Conservation (phyloP, 2,329 filamentous ascomycete genomes). For the Calonectria henricotiae region DNA sequence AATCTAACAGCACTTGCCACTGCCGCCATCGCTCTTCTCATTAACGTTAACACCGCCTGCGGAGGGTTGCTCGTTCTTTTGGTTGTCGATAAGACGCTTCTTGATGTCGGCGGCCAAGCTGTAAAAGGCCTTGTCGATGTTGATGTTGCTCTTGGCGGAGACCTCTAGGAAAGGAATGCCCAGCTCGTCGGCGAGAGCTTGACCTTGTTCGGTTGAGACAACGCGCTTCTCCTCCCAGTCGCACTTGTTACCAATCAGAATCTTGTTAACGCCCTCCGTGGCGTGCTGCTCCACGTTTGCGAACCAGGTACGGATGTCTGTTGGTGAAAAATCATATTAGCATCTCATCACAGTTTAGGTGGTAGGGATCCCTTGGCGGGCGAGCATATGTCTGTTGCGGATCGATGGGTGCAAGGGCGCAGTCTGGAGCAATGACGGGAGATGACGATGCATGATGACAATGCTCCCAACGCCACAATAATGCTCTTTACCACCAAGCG, state of each 20-base stretch:
- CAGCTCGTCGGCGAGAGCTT: conserved; percentile 94
- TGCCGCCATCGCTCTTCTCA: conserved; percentile 71
- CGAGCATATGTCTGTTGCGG: conserved; percentile 4
- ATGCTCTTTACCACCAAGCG: conserved; percentile 3
- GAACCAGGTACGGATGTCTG: conserved; percentile 99
- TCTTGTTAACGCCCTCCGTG: conserved; percentile 99
- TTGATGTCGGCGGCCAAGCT: conserved; percentile 96
- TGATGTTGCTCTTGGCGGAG: conserved; percentile 99
- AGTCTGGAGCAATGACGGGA: conserved; percentile 13
- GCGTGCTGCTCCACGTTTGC: conserved; percentile 99
- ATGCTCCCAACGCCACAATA: not conserved
- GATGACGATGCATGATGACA: conserved; percentile 14
- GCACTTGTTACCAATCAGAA: conserved; percentile 99
- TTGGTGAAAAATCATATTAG: conserved; percentile 39
- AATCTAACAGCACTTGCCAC: conserved; percentile 84
- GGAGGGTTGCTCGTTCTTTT: conserved; percentile 79
- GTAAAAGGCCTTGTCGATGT: conserved; percentile 99
- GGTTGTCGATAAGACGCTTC: conserved; percentile 95
- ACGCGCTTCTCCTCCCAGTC: conserved; percentile 99
- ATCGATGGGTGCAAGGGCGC: conserved; percentile 19
- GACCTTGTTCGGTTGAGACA: conserved; percentile 92
- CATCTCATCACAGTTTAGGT: conserved; percentile 26
- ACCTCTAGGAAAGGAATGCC: conserved; percentile 99
- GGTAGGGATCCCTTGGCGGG: not conserved
- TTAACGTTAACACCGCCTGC: conserved; percentile 79